A percentile compares a stretch with the other conserved stretches of the same genome.
Evolutionary conservation across 106 monocot genomes (phyloP).

Genomic region (Dactylorhiza incarnata): DNA sequence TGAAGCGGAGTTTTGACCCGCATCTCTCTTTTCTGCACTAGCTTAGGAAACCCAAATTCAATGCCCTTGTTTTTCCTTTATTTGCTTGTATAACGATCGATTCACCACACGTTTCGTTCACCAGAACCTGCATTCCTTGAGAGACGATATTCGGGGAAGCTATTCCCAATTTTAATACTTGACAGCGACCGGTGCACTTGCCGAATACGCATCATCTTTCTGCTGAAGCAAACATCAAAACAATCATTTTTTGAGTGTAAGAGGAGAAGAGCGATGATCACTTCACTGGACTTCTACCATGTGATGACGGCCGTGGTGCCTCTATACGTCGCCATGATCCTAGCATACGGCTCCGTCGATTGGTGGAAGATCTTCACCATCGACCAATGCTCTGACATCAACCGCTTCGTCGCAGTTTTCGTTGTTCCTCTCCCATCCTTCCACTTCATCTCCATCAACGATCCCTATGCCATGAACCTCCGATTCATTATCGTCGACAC

Average conservation of each 20-base stretch:
- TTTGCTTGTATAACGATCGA: too few species aligned
- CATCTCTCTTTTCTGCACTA: too few species aligned
- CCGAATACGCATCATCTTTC: too few species aligned
- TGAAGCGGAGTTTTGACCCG: too few species aligned
- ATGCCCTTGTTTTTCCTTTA: too few species aligned
- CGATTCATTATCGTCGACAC: constrained; percentile 55
- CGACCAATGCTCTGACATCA: constrained; percentile 53
- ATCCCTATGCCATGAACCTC: constrained; percentile 53
- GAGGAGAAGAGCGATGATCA: constrained; percentile 20
- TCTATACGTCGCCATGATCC: constrained; percentile 50
- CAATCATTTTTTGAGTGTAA: neutral
- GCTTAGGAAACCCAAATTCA: too few species aligned
- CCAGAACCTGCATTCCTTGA: too few species aligned
- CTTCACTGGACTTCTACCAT: constrained; percentile 34
- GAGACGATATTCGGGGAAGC: too few species aligned
- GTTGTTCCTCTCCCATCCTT: constrained; percentile 58
- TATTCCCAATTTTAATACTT: too few species aligned
- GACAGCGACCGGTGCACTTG: too few species aligned
- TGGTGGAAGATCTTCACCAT: constrained; percentile 58
- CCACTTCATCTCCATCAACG: constrained; percentile 57
- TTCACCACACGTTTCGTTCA: too few species aligned
- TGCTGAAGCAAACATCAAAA: neutral
- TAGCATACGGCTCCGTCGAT: constrained; percentile 51
- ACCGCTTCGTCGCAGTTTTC: constrained; percentile 59
- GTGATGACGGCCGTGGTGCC: constrained; percentile 58